A percentile compares a stretch with the other conserved stretches of the same genome.
These are phyloP conservation scores for Neurospora sp. DNA, from an alignment of 2,329 filamentous ascomycete genomes.

Conservation along the genomic window DNA sequence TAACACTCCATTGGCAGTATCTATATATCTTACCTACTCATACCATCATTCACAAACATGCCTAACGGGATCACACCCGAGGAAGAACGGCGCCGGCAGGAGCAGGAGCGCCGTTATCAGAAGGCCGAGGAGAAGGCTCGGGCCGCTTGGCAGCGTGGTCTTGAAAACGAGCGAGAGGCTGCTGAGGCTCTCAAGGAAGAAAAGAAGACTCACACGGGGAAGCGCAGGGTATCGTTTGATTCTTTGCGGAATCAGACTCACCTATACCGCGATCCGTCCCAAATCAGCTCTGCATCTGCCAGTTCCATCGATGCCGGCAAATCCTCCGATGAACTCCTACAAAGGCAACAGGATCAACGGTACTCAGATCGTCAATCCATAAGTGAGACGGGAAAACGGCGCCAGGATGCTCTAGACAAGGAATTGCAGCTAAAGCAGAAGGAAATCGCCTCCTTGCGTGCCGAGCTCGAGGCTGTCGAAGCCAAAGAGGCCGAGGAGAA, in stretches of 20 bases:
- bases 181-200: not conserved
- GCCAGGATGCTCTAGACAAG: too few species aligned
- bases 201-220: not conserved
- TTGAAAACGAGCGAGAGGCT: not conserved
- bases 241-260: not conserved
- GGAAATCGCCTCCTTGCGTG: not conserved
- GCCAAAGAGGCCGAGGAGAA: not conserved
- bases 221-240: not conserved
- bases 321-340: not conserved
- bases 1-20: not conserved
- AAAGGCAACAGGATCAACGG: too few species aligned
- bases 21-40: not conserved
- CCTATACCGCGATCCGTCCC: too few species aligned
- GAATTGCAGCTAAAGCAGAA: too few species aligned
- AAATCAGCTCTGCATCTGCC: too few species aligned
- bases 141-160: not conserved
- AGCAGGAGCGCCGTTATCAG: not conserved
- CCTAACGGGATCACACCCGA: not conserved
- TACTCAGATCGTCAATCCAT: too few species aligned
- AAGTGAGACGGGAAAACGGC: too few species aligned
- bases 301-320: not conserved
- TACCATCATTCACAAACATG: not conserved
- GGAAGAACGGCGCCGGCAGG: not conserved
- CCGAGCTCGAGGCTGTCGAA: not conserved
- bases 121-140: not conserved